Evolutionary conservation across 2,329 filamentous ascomycete genomes (phyloP).

Genomic region (Grosmannia serpens): DNA sequence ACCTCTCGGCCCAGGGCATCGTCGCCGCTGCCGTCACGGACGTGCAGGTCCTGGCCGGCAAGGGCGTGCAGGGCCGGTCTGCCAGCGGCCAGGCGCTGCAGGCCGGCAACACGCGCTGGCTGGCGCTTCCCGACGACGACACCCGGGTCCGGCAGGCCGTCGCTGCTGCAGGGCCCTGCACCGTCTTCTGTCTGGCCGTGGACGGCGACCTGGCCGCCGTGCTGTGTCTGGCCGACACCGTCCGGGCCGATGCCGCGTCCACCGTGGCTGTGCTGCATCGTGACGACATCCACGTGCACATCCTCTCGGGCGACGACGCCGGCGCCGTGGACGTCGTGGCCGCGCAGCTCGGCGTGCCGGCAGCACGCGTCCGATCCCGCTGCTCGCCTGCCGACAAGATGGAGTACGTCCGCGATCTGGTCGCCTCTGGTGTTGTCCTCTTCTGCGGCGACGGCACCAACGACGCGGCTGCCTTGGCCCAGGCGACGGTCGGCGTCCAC

Average conservation of each 20-base stretch:
- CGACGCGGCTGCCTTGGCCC: slow-evolving; percentile 60
- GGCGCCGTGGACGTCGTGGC: slow-evolving; percentile 32
- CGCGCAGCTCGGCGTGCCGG: slow-evolving; percentile 26
- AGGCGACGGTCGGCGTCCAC: slow-evolving; percentile 60
- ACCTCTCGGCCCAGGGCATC: slow-evolving; percentile 17
- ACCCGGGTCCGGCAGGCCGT: slow-evolving; percentile 21
- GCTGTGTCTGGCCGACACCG: slow-evolving; percentile 33
- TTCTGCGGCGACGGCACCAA: slow-evolving; percentile 70
- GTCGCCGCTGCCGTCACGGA: slow-evolving; percentile 16
- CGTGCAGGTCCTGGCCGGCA: slow-evolving; percentile 28
- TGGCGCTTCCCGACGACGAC: slow-evolving; percentile 20
- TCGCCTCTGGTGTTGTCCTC: slow-evolving; percentile 8
- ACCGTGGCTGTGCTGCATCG: slow-evolving; percentile 24
- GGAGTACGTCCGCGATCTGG: slow-evolving; percentile 29
- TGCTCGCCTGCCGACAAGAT: slow-evolving; percentile 34
- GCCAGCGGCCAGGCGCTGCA: slow-evolving; percentile 20
- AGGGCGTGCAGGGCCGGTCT: slow-evolving; percentile 29
- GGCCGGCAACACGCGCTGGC: slow-evolving; percentile 41
- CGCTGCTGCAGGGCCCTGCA: slow-evolving; percentile 23
- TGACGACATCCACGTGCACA: slow-evolving; percentile 29
- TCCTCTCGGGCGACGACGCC: slow-evolving; percentile 43
- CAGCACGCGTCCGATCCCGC: slow-evolving; percentile 26
- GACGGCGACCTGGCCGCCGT: slow-evolving; percentile 26
- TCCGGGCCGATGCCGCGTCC: slow-evolving; percentile 29
- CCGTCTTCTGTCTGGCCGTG: slow-evolving; percentile 35